These are phyloP conservation scores for Crassisporium funariophilum DNA, from an alignment of 768 basidiomycete genomes.

Conservation along the genomic window DNA sequence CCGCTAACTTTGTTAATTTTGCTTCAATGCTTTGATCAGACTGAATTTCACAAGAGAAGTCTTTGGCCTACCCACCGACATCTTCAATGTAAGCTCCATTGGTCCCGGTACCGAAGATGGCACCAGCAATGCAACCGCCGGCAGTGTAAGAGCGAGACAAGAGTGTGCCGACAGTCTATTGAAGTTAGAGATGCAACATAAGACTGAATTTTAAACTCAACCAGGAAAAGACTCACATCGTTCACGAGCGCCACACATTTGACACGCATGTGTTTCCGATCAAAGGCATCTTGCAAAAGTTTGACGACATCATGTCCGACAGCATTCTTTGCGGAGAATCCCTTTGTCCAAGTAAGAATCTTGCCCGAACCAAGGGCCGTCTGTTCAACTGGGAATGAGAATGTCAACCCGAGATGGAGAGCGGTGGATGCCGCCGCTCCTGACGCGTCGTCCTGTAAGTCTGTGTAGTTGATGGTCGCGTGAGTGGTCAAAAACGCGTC, in stretches of 20 bases:
- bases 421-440: slow-evolving; percentile 26
- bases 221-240: slow-evolving; percentile 59
- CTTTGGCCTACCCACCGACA: slow-evolving; percentile 42
- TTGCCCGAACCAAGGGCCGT: slow-evolving; percentile 89
- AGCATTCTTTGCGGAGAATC: slow-evolving; percentile 90
- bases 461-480: slow-evolving; percentile 46
- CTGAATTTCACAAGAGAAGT: not conserved
- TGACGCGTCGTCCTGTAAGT: slow-evolving; percentile 21
- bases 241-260: slow-evolving; percentile 92
- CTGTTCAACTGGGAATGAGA: slow-evolving; percentile 98
- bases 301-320: slow-evolving; percentile 87
- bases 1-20: slow-evolving; percentile 83
- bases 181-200: slow-evolving; percentile 1
- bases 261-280: slow-evolving; percentile 90
- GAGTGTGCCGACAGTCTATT: slow-evolving; percentile 92
- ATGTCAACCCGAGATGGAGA: slow-evolving; percentile 84
- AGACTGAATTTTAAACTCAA: not conserved
- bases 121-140: slow-evolving; percentile 85
- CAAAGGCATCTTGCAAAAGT: slow-evolving; percentile 89
- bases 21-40: slow-evolving; percentile 29
- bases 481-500: slow-evolving; percentile 86
- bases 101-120: slow-evolving; percentile 97
- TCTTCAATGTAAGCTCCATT: slow-evolving; percentile 98
- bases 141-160: slow-evolving; percentile 92
- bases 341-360: slow-evolving; percentile 95